Evolutionary conservation across 129 eudicot species (phyloP), one percentile per base, ranked within the genome.

Genomic region (Glebionis coronaria): DNA sequence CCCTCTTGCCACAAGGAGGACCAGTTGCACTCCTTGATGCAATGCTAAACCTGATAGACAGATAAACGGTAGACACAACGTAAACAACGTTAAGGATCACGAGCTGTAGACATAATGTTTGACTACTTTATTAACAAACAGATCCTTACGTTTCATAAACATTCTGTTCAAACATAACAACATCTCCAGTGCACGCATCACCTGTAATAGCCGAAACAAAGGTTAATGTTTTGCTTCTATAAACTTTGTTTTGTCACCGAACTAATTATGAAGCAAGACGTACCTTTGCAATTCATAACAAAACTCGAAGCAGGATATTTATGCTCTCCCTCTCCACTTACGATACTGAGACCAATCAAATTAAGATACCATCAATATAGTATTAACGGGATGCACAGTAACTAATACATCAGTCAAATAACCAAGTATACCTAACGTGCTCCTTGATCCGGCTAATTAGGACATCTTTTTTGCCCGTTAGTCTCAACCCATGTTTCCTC

Each of bases 121-220:
- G 1, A 23, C 2, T 12, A 27, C 0, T 40, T 15, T 35, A 21
- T 21, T 56, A 13, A 72, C 31, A 15, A 29, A 27, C 13, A 19
- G 68, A 71, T 28, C 55, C 84, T 83, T 81, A 91, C 98, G 79
- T 81, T 78, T 88, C 96, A 82, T 92, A 92, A 55, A 92, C 96
- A 18, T 87, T 92, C 65, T 92, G 98, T 74, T 92, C 95, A 74
- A 92, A 92, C 91, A 92, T 71, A 27, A 92, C 98, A 59, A 83
- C 65, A 69, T 92, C 96, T 60, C 98, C 96, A 11, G 77, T 83
- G 83, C 98, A 92, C 10, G 98, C 95, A 76, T 92, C 96, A 69
- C 98, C 98, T 92, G 88, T 78, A 80, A 66, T 29, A 47, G 72
- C 46, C 44, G 50, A 14, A 10, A 57, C 44, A 15, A 80, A 2